Evolutionary conservation across 2,329 filamentous ascomycete genomes (phyloP), one percentile per base, ranked within the genome.

Genomic region (Aspergillus cejpii): DNA sequence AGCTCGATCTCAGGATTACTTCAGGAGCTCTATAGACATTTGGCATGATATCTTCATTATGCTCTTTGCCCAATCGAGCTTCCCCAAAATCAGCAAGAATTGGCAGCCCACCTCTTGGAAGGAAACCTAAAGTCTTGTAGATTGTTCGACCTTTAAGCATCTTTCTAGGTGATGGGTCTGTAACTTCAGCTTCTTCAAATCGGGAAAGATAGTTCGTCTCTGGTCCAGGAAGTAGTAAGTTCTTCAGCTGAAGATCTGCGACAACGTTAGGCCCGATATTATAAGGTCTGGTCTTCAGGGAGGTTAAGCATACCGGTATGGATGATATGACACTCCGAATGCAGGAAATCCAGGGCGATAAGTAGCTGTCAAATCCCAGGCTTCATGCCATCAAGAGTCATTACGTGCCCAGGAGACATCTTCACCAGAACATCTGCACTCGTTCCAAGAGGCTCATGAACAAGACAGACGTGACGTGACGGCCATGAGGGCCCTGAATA

Each of bases 71-170:
- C 1, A 26, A 1, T 12, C 69, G 61, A 27, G 68, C 71, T 0
- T 69, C 65, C 20, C 72, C 71, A 36, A 76, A 71, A 51, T 76
- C 73, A 50, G 70, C 68, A 1, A 74, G 58, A 2, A 73, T 56
- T 0, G 64, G 61, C 0, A 47, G 52, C 1, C 66, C 67, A 20
- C 41, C 44, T n/a, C 47, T 33, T 15, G 39, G 8, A 38, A 39
- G 39, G 2, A 57, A 37, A 14, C 10, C 33, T 45, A 49, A 48
- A 20, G 49, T 45, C 36, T 43, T 51, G 43, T 74, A 72, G 21
- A 73, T 68, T 7, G 36, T 53, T 51, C 65, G 58, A 14, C 57
- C 64, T 8, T 59, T 61, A 1, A 67, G 21, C 7, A 58, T 26
- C 44, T 74, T 74, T 11, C 68, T 54, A 1, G 69, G 62, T 6